Percentiles rank a stretch among this genome's conserved stretches.
Evolutionary conservation across 805 yeast genomes (phyloP).

Genomic region (Aciculoconidium aculeatum): DNA sequence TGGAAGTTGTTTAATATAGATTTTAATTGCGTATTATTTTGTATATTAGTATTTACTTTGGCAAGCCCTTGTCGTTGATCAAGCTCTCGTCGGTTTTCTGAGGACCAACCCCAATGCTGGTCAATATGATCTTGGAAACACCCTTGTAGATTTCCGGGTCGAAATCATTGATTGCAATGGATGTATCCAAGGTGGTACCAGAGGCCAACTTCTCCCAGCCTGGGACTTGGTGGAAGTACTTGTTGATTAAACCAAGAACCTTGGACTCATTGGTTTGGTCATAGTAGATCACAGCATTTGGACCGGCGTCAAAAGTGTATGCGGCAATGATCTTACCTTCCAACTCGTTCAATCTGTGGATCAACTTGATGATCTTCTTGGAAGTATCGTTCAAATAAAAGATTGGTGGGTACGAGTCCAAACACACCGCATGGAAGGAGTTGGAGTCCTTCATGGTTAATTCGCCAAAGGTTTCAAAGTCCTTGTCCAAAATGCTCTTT

Average conservation of each 20-base stretch:
- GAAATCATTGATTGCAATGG: constrained; percentile 30
- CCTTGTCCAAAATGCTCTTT: constrained; percentile 61
- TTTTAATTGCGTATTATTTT: no score
- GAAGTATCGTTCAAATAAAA: constrained; percentile 92
- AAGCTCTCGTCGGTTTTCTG: constrained; percentile 50
- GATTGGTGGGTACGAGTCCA: constrained; percentile 93
- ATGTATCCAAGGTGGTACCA: constrained; percentile 10
- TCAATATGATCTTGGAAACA: constrained; percentile 77
- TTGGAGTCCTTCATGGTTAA: constrained; percentile 95
- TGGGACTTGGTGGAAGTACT: constrained; percentile 48
- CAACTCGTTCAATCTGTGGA: constrained; percentile 68
- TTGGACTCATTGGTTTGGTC: constrained; percentile 66
- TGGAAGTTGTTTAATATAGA: no score
- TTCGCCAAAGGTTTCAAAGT: constrained; percentile 77
- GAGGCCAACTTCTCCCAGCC: constrained; percentile 57
- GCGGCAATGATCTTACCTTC: constrained; percentile 78
- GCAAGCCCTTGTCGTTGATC: constrained; percentile 56
- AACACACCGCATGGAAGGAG: constrained; percentile 96
- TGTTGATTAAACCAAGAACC: constrained; percentile 65
- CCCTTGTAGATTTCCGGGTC: constrained; percentile 57
- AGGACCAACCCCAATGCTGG: constrained; percentile 88
- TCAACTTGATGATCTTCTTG: constrained; percentile 64
- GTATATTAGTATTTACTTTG: constrained; percentile 29
- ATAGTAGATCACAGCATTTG: constrained; percentile 95
- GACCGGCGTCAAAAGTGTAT: constrained; percentile 98